Base-by-base conservation (phyloP, 345 rosid genomes). In the Ricinus communis region DNA sequence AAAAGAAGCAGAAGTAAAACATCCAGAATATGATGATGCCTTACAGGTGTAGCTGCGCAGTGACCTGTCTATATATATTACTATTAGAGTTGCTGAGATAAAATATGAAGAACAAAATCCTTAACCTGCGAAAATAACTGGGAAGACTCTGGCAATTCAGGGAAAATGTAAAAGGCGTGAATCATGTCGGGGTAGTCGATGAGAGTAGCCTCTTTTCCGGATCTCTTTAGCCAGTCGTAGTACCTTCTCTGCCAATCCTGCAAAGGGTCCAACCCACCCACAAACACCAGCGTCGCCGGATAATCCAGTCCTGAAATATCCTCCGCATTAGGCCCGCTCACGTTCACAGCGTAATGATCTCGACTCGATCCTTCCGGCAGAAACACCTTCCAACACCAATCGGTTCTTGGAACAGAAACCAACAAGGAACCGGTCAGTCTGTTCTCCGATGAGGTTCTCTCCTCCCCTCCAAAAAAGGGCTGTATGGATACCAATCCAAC, bases 221-320 rank as follows among this genome's bases (percentile, higher is more conserved):
- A 88, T 54, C 70, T 81, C 78, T 66, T 84, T 74, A 93, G 43
- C 97, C 97, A 90, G 64, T 85, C 80, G 22, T 46, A 84, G 57
- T 93, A 93, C 62, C 83, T 80, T 70, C 76, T 85, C 59, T 91
- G 97, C 96, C 98, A 83, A 80, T 93, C 98, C 18, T 82, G 71
- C 22, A 93, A 81, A 67, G 97, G 94, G 66, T 93, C 98, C 22
- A 85, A 85, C 31, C 94, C 96, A 0, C 75, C 57, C 9, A 68
- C 73, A 16, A 74, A 22, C 71, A 73, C 61, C 47, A 73, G 8
- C 18, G 66, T 73, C 13, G 41, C 55, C 51, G 77, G 77, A 15
- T 58, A 74, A 36, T 66, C 50, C 77, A 66, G 1, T 24, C 15
- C 55, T 30, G 47, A 66, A 10, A 67, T 74, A 14, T 74, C 62